A percentile compares a stretch with the other conserved stretches of the same genome.
Evolutionary conservation across 1,284 basidiomycete species (phyloP).

Genomic region (Ceratobasidium sp.): DNA sequence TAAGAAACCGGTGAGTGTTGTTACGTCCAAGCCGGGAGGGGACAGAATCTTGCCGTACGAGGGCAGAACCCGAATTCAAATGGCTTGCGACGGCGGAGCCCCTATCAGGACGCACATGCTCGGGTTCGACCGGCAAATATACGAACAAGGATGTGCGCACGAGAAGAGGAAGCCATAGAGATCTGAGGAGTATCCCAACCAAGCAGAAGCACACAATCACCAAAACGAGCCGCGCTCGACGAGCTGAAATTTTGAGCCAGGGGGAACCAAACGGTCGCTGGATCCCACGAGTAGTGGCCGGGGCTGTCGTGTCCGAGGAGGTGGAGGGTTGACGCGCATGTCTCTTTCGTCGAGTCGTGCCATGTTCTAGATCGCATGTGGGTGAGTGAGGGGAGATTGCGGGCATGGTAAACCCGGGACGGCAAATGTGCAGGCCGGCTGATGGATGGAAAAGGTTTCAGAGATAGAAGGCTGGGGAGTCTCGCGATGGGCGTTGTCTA

Average conservation of each 20-base stretch:
- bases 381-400: constrained; percentile 11
- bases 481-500: background rate
- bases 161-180: constrained; percentile 1
- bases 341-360: constrained; percentile 10
- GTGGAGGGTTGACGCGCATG: background rate
- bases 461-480: background rate
- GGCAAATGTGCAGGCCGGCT: background rate
- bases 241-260: background rate
- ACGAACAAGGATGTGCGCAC: background rate
- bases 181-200: background rate
- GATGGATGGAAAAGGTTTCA: constrained; percentile 5
- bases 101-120: background rate
- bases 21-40: background rate
- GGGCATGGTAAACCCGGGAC: constrained; percentile 1
- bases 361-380: constrained; percentile 11
- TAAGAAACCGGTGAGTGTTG: constrained; percentile 39
- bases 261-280: constrained; percentile 1
- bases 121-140: background rate
- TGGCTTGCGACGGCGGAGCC: background rate
- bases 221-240: constrained; percentile 8
- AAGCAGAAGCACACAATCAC: constrained; percentile 18
- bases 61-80: background rate
- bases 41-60: background rate
- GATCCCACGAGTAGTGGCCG: background rate
- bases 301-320: background rate